Evolutionary conservation across 1,284 basidiomycete species (phyloP), one percentile per base, ranked within the genome.

Genomic region (Uromyces viciae-fabae): DNA sequence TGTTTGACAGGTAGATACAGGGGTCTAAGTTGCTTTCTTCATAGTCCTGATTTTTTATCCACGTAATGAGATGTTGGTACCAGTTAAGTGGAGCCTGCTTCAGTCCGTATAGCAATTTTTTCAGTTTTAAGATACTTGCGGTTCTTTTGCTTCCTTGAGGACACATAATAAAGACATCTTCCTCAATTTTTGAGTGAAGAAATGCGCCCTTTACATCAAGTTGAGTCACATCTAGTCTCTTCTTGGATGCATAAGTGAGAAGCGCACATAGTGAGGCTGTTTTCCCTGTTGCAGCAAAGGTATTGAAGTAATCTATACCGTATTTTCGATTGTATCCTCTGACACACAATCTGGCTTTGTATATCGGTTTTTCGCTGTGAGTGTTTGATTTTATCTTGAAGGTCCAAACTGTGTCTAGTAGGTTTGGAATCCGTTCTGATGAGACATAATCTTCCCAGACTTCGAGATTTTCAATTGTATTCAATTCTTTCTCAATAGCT

Each of bases 191-290:
- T 0, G 87, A 87, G 82, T 89, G 86, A 0, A 88, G 84, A 79
- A 86, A 89, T 0, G 87, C 87, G 0, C 83, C 83, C 36, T 87
- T 87, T 64, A 89, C 84, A 82, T 89, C 86, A 28, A 88, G 85
- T 56, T 87, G 86, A 58, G 87, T 84, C 0, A 88, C 66, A 42
- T 87, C 84, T 22, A 82, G 82, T 58, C 86, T 84, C 33, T 85
- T 66, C 1, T 72, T 17, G 1, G 87, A 85, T 7, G 87, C 87
- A 0, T 88, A 81, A 0, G 87, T 84, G 0, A 88, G 83, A 1
- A 88, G 73, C 0, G 85, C 80, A 0, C 86, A 82, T 22, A 88
- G 84, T 0, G 87, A 86, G 0, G 85, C 76, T 1, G 87, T 84
- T 17, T 85, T 84, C 3, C 86, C 86, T 0, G 88, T 85, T 0